These are phyloP conservation scores for Sonneratia alba DNA, from an alignment of 345 rosid species.

Conservation along the genomic window DNA sequence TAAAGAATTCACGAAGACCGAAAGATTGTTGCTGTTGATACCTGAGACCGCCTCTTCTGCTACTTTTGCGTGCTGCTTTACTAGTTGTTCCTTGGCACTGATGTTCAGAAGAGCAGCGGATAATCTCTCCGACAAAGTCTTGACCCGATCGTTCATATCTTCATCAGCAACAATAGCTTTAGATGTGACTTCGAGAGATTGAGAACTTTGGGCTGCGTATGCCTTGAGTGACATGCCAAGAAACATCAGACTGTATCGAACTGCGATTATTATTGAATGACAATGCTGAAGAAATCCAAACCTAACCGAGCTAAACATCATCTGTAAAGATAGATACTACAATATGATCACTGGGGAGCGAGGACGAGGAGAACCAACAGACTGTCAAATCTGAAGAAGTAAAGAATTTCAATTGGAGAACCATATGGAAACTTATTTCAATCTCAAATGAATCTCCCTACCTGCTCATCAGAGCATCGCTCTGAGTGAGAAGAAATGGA, in stretches of 20 bases:
- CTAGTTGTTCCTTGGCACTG: constrained; percentile 74
- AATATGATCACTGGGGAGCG: too few species aligned
- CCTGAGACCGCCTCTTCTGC: constrained; percentile 98
- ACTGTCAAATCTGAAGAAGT: too few species aligned
- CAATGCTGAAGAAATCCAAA: neutral
- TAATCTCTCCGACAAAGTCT: constrained; percentile 46
- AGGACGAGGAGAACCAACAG: too few species aligned
- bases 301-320: neutral
- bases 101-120: constrained; percentile 74
- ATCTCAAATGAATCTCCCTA: constrained; percentile 1
- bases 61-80: constrained; percentile 83
- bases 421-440: neutral
- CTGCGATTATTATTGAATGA: neutral
- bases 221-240: constrained; percentile 22
- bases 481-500: constrained; percentile 61
- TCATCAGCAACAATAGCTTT: constrained; percentile 39
- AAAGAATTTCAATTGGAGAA: too few species aligned
- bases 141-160: constrained; percentile 39
- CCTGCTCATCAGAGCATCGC: constrained; percentile 71
- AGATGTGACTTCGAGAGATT: constrained; percentile 47
- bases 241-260: constrained; percentile 6
- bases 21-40: constrained; percentile 5
- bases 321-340: neutral
- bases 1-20: too few species aligned
- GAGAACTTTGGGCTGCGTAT: constrained; percentile 32